A percentile compares a stretch with the other conserved stretches of the same genome.
Evolutionary conservation across 352 stramenopile species (phyloP).

Genomic region (Phytophthora agathidicida): DNA sequence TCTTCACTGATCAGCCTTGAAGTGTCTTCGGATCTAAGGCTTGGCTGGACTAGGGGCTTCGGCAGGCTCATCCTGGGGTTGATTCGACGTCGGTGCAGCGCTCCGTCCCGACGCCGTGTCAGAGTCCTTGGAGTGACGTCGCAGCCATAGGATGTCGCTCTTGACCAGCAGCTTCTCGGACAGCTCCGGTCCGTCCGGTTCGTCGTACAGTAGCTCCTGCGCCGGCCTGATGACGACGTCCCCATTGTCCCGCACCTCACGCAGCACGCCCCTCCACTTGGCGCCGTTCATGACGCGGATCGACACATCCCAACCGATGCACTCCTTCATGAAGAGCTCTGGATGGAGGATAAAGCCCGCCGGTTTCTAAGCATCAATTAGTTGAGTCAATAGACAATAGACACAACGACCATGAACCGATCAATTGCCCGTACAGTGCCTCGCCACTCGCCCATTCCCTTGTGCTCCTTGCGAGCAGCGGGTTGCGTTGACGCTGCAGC

Average conservation of each 20-base stretch:
- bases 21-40: no score
- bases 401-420: not conserved
- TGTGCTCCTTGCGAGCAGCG: constrained; percentile 4
- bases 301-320: constrained; percentile 24
- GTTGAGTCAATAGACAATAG: not conserved
- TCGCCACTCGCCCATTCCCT: constrained; percentile 22
- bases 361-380: constrained; percentile 20
- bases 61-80: constrained; percentile 8
- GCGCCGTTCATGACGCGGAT: constrained; percentile 30
- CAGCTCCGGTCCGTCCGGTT: constrained; percentile 22
- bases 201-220: constrained; percentile 33
- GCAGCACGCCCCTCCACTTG: constrained; percentile 30
- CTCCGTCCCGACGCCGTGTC: not conserved
- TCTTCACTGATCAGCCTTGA: no score
- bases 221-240: constrained; percentile 29
- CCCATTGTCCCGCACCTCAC: constrained; percentile 21
- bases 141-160: constrained; percentile 33
- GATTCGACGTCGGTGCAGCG: not conserved
- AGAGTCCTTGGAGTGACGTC: constrained; percentile 15
- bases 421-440: constrained; percentile 14
- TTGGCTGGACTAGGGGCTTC: constrained; percentile 13
- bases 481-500: not conserved
- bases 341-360: constrained; percentile 30
- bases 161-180: constrained; percentile 29
- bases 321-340: constrained; percentile 29